Evolutionary conservation across 768 basidiomycete genomes (phyloP), one percentile per base, ranked within the genome.

Genomic region (Xerocomus spinulosus): DNA sequence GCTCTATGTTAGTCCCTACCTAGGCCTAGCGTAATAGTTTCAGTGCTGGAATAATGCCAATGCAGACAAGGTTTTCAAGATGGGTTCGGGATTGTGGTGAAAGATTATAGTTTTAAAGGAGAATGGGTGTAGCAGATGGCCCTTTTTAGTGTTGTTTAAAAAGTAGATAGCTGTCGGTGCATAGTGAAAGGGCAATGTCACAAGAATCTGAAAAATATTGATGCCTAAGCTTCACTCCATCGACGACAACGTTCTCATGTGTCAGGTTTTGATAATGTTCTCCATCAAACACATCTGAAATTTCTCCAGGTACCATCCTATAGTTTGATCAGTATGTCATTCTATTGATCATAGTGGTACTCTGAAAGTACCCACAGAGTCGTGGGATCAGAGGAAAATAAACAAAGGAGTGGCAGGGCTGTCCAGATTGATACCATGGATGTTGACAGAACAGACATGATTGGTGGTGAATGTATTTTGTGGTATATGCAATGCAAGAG

Each of bases 11-110:
- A n/a, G n/a, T n/a, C n/a, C n/a, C n/a, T n/a, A n/a, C n/a, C n/a
- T n/a, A n/a, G n/a, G n/a, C n/a, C n/a, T n/a, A n/a, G n/a, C n/a
- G n/a, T n/a, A n/a, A n/a, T n/a, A n/a, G n/a, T n/a, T n/a, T n/a
- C n/a, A n/a, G n/a, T n/a, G n/a, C n/a, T n/a, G 75, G 76, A 40
- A 79, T 73, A 38, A 76, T 59, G 12, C 73, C 72, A 9, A 75
- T 30, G 23, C 61, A 64, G 2, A 79, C 38, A 5, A 76, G 55
- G 29, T 75, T 44, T 7, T 64, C 45, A 15, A 68, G 42, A 17
- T 66, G 70, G 26, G 66, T 71, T 2, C 68, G 61, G 5, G 67
- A 52, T 4, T 70, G 64, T 0, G 75, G 75, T 3, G 68, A 68
- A 0, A 78, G 57, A 42, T 77, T 77, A 56, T 68, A 70, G 48